Evolutionary conservation across 352 stramenopile species (phyloP).

Genomic region (Pythium dissimile): DNA sequence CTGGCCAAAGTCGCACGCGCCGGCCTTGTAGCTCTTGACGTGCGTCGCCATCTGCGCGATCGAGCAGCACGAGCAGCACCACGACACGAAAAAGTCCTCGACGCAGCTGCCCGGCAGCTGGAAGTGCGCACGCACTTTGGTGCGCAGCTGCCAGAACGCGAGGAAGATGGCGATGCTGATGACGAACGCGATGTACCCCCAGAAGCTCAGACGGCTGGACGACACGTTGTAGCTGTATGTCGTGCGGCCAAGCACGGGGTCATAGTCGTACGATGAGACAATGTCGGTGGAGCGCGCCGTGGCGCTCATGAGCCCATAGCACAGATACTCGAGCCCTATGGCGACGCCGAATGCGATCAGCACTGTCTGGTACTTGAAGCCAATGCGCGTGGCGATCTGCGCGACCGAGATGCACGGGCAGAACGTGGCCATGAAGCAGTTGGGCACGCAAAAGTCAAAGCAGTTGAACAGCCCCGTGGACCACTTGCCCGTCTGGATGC

Average conservation of each 20-base stretch:
- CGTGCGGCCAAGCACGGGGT: not conserved
- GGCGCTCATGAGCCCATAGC: not conserved
- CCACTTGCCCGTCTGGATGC: slow-evolving; percentile 11
- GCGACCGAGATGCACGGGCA: slow-evolving; percentile 21
- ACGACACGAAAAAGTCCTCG: not conserved
- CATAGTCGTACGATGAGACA: not conserved
- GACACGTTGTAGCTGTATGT: not conserved
- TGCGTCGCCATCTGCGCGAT: slow-evolving; percentile 7
- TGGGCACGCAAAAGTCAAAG: slow-evolving; percentile 18
- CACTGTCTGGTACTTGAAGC: slow-evolving; percentile 7
- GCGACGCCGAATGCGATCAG: slow-evolving; percentile 3
- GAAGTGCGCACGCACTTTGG: not conserved
- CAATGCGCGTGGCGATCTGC: slow-evolving; percentile 16
- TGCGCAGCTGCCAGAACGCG: not conserved
- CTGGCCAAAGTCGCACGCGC: not conserved
- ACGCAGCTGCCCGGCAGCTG: not conserved
- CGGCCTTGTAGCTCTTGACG: slow-evolving; percentile 6
- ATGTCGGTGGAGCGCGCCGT: not conserved
- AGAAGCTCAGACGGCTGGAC: not conserved
- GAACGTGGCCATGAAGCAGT: slow-evolving; percentile 21
- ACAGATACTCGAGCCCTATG: not conserved
- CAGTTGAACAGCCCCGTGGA: slow-evolving; percentile 16
- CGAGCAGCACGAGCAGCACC: not conserved
- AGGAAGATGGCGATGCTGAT: not conserved
- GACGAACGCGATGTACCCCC: not conserved